Conservation (phyloP, 257 asterid species). For the Knoxia roxburghii region DNA sequence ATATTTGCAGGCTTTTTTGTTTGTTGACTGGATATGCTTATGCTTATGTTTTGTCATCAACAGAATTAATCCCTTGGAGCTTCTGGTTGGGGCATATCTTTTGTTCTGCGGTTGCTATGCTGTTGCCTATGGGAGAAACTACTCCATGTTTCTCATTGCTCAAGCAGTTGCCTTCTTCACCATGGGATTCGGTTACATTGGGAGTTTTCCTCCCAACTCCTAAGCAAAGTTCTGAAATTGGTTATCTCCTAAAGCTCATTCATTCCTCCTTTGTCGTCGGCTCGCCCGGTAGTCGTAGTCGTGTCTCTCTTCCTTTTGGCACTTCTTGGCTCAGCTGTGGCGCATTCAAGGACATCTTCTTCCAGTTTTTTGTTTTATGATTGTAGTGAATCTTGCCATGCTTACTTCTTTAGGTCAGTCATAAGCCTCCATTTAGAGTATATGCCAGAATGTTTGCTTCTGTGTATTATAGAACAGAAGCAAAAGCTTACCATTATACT, state of each 20-base stretch:
- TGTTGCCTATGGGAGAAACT: slow-evolving; percentile 51
- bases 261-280: not conserved
- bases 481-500: not conserved
- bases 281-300: too few species aligned
- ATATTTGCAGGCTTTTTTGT: not conserved
- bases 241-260: too few species aligned
- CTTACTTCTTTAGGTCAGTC: slow-evolving; percentile 39
- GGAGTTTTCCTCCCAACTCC: slow-evolving; percentile 58
- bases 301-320: slow-evolving; percentile 11
- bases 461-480: slow-evolving; percentile 29
- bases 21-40: too few species aligned
- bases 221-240: not conserved
- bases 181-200: slow-evolving; percentile 70
- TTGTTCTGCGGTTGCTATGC: slow-evolving; percentile 79
- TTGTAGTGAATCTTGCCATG: too few species aligned
- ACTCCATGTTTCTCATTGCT: slow-evolving; percentile 50
- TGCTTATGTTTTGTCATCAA: not conserved
- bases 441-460: slow-evolving; percentile 32
- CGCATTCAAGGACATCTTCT: slow-evolving; percentile 17
- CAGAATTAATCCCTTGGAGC: slow-evolving; percentile 72
- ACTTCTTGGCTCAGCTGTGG: slow-evolving; percentile 7
- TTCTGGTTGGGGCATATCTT: slow-evolving; percentile 51
- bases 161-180: slow-evolving; percentile 70
- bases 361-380: slow-evolving; percentile 13
- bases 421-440: slow-evolving; percentile 31